Conservation (phyloP, 768 basidiomycete species). For the Psilocybe azurescens region DNA sequence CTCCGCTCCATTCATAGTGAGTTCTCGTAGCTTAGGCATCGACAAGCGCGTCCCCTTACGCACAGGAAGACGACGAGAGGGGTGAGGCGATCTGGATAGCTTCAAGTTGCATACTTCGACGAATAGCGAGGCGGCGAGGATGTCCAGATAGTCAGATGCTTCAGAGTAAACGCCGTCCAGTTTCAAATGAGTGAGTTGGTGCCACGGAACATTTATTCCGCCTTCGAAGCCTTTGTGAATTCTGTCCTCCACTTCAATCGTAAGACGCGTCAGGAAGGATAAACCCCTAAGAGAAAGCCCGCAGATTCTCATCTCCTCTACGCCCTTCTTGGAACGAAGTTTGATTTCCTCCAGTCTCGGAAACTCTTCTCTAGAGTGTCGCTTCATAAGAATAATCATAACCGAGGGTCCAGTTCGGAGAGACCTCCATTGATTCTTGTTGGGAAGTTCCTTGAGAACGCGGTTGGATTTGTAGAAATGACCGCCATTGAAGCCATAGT, state of each 20-base stretch:
- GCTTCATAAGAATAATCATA: background rate
- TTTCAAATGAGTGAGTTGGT: background rate
- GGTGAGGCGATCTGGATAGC: background rate
- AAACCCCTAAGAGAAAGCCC: background rate
- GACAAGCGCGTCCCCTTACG: background rate
- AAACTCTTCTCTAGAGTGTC: background rate
- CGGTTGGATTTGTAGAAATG: background rate
- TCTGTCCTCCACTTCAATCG: background rate
- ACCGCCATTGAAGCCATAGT: background rate
- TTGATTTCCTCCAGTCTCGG: background rate
- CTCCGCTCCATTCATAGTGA: background rate
- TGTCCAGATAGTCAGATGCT: slow-evolving; percentile 1
- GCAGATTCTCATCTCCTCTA: background rate
- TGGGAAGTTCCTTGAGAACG: background rate
- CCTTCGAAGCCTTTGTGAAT: background rate
- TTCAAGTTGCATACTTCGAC: background rate
- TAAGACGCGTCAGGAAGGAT: background rate
- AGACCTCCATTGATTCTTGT: background rate
- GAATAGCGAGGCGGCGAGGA: background rate
- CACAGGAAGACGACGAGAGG: background rate
- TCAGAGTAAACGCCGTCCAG: background rate
- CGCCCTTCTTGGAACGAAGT: background rate
- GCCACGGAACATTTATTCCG: background rate
- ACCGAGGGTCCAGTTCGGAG: background rate
- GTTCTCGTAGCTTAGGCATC: background rate